Conservation (phyloP, 306 rosid genomes). For the Mimosa pudica region DNA sequence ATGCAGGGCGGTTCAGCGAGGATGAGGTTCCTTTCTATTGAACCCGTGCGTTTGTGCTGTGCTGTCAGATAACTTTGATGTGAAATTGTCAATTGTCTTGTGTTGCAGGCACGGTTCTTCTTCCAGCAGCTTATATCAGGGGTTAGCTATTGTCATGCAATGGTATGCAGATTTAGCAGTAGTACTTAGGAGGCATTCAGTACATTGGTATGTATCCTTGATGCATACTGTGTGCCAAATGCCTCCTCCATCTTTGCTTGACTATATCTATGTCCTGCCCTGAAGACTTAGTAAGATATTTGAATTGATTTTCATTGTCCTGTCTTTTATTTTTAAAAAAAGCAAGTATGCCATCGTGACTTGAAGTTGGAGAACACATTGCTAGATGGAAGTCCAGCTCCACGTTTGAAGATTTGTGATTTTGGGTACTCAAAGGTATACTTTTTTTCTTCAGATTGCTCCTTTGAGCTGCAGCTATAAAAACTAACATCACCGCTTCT, state of each 20-base stretch:
- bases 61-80: constrained; percentile 34
- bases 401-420: constrained; percentile 92
- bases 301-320: constrained; percentile 30
- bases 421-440: constrained; percentile 94
- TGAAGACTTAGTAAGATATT: constrained; percentile 11
- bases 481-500: not conserved
- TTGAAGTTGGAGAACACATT: constrained; percentile 92
- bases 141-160: constrained; percentile 91
- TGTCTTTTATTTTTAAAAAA: constrained; percentile 18
- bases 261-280: not conserved
- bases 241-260: constrained; percentile 15
- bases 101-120: constrained; percentile 89
- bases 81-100: not conserved
- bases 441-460: constrained; percentile 4
- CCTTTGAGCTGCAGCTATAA: constrained; percentile 8
- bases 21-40: constrained; percentile 68
- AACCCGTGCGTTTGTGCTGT: constrained; percentile 24
- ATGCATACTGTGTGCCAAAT: not conserved
- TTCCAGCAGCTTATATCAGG: constrained; percentile 97
- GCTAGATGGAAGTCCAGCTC: constrained; percentile 94
- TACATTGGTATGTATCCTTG: not conserved
- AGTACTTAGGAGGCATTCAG: constrained; percentile 4
- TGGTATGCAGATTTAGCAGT: constrained; percentile 50
- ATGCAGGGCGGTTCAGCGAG: constrained; percentile 96
- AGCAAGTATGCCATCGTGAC: constrained; percentile 98